These are phyloP conservation scores for Saccharum officinarum DNA, from an alignment of 176 grass and related monocot species.

Conservation along the genomic window DNA sequence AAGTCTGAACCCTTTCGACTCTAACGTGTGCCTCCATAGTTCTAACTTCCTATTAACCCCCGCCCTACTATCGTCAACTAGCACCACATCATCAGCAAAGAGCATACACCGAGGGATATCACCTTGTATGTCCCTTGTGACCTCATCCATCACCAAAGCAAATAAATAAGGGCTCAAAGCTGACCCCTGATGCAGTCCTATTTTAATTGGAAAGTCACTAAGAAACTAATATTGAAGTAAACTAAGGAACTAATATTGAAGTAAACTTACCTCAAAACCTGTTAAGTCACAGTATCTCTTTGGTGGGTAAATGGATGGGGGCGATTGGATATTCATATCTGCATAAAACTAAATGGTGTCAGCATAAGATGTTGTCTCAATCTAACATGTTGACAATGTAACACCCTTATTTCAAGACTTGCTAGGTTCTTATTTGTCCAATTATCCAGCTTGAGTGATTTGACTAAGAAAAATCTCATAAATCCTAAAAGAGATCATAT, in stretches of 20 bases:
- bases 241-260: not conserved
- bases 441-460: not conserved
- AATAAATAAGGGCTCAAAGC: no score
- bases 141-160: no score
- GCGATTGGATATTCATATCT: conserved; percentile 91
- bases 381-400: not conserved
- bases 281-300: conserved; percentile 98
- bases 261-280: conserved; percentile 81
- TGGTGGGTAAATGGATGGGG: conserved; percentile 90
- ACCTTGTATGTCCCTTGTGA: no score
- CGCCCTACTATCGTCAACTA: no score
- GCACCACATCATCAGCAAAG: no score
- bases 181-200: no score
- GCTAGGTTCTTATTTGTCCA: not conserved
- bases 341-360: conserved; percentile 22
- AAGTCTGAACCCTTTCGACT: no score
- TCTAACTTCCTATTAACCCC: no score
- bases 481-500: not conserved
- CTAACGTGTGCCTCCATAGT: no score
- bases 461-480: not conserved
- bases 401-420: not conserved
- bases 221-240: not conserved
- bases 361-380: conserved; percentile 1
- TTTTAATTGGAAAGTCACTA: no score
- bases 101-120: no score